phyloP scores from a whole-genome alignment of 2,329 filamentous ascomycete genomes.

The Tolypocladium paradoxum region DNA sequence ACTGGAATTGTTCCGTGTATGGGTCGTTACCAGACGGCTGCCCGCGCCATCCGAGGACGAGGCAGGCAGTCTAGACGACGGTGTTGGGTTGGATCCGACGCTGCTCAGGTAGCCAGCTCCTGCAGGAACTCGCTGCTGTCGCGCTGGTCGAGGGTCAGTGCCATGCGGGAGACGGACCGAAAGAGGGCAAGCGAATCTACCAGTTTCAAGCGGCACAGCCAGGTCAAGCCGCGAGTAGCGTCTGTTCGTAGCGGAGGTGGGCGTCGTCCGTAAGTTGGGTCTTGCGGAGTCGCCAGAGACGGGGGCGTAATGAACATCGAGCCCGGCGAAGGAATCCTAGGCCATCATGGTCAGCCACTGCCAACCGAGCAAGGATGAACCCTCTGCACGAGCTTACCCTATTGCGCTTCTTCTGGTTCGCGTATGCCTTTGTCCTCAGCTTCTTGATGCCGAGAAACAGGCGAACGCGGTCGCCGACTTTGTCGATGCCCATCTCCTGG shows the following conservation, averaged over 20 bases:
- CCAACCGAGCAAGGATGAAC: neutral
- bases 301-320: slow-evolving; percentile 53
- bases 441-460: slow-evolving; percentile 81
- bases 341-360: neutral
- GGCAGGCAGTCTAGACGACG: slow-evolving; percentile 41
- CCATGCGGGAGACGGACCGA: slow-evolving; percentile 35
- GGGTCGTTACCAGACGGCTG: slow-evolving; percentile 51
- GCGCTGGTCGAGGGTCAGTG: slow-evolving; percentile 40
- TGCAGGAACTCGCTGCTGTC: slow-evolving; percentile 47
- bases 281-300: slow-evolving; percentile 32
- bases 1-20: slow-evolving; percentile 73
- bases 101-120: slow-evolving; percentile 34
- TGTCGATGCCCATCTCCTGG: slow-evolving; percentile 97
- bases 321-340: slow-evolving; percentile 72
- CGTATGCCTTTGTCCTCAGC: slow-evolving; percentile 63
- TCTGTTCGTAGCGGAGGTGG: slow-evolving; percentile 33
- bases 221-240: slow-evolving; percentile 53
- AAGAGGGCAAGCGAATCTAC: slow-evolving; percentile 32
- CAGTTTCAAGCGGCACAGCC: slow-evolving; percentile 28
- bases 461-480: slow-evolving; percentile 90
- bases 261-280: slow-evolving; percentile 43
- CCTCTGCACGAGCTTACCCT: slow-evolving; percentile 45
- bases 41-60: slow-evolving; percentile 56
- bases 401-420: slow-evolving; percentile 73
- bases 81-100: slow-evolving; percentile 33